Evolutionary conservation across 2,329 filamentous ascomycete genomes (phyloP), one percentile per base, ranked within the genome.

Genomic region (Ceratocystis albifundus): DNA sequence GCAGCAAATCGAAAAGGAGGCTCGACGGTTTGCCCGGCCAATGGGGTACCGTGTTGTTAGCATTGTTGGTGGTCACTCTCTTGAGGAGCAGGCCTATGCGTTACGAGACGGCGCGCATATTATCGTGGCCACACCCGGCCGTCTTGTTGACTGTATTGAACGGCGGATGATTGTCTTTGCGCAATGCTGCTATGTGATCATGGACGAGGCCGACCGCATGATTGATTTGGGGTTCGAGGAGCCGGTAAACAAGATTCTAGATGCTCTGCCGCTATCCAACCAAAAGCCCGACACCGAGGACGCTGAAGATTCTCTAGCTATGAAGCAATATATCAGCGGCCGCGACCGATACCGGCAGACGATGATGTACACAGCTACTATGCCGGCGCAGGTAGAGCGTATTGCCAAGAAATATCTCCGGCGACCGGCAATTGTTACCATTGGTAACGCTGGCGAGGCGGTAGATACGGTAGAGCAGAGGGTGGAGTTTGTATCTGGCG

Each of bases 281-380:
- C 90, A 96, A 76, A 99, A 97, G 76, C 94, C 94, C 0, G 94
- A 99, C 75, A 88, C 84, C 0, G 93, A 97, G 12, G 90, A 89
- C 65, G 94, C 94, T 4, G 94, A 99, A 75, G 84, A 97, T 73
- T 80, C 89, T 0, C 80, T 83, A 66, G 85, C 87, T n/a, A 97
- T 97, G 93, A 87, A 86, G 71, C 82, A 84, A 67, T 88, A 88
- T 71, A 78, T 96, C 1, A 86, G 87, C 65, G 85, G 85, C 20
- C 85, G 85, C 70, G 88, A 91, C 72, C 83, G 88, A 25, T 97
- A 97, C 78, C 82, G 94, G 68, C 93, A 99, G 76, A 99, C 94
- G 0, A 99, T 99, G 94, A 99, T 99, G 94, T 99, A 97, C 84
- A 97, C 94, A 70, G 94, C 94, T 65, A 99, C 94, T 32, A 99